Conservation (phyloP, 768 basidiomycete species). For the Tulasnella sp. region DNA sequence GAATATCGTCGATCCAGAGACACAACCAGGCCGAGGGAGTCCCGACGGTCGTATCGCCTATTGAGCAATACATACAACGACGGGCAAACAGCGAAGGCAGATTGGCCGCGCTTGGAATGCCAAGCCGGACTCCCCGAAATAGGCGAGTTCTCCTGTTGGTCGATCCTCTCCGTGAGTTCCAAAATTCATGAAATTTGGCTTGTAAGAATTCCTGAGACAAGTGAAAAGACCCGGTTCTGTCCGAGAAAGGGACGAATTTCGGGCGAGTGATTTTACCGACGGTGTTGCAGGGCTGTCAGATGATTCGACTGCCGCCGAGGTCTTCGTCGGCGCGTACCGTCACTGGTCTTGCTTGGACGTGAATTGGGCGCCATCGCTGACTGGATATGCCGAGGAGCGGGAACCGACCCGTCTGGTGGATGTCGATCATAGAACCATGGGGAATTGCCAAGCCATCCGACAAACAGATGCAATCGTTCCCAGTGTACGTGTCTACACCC, state of each 20-base stretch:
- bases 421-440: neutral
- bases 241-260: conserved; percentile 1
- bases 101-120: neutral
- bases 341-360: neutral
- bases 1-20: neutral
- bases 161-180: neutral
- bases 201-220: neutral
- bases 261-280: neutral
- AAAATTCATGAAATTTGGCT: neutral
- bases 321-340: neutral
- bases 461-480: neutral
- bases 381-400: neutral
- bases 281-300: neutral
- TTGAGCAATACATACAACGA: neutral
- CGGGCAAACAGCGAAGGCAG: neutral
- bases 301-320: neutral
- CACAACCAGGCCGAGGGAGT: neutral
- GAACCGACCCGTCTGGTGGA: neutral
- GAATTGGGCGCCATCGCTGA: neutral
- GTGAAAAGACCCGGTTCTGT: neutral
- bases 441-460: neutral
- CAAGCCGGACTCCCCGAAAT: neutral
- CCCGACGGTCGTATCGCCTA: neutral
- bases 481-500: neutral
- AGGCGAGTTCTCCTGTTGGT: neutral